Evolutionary conservation across 345 rosid species (phyloP).

Genomic region (Mangifera indica): DNA sequence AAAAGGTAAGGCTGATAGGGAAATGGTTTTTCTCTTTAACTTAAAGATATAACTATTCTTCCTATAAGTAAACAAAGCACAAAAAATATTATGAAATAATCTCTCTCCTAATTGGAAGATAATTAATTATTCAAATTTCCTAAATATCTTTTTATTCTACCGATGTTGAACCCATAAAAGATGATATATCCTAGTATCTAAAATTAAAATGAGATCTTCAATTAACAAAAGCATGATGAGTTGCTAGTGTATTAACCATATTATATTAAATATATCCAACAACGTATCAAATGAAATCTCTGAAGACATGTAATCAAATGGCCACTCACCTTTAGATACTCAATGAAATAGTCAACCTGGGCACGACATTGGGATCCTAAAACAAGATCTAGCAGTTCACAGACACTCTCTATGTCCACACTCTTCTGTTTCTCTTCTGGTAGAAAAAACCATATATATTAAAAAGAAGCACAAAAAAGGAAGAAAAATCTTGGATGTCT

Average conservation of each 20-base stretch:
- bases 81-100: too few species aligned
- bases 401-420: conserved; percentile 84
- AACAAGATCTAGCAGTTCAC: conserved; percentile 77
- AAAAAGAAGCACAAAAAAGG: conserved; percentile 10
- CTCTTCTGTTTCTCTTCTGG: conserved; percentile 92
- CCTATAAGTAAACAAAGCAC: too few species aligned
- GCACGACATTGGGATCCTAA: conserved; percentile 70
- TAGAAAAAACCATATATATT: conserved; percentile 13
- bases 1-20: too few species aligned
- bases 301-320: background rate
- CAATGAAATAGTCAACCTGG: conserved; percentile 71
- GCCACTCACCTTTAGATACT: conserved; percentile 63
- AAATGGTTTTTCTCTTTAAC: too few species aligned
- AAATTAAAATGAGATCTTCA: background rate
- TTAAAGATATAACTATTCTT: too few species aligned
- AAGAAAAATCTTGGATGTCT: background rate
- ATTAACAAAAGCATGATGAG: background rate
- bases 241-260: background rate
- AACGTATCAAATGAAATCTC: conserved; percentile 4
- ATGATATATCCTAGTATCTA: background rate
- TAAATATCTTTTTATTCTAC: too few species aligned
- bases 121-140: too few species aligned
- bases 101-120: too few species aligned
- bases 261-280: background rate
- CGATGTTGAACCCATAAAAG: background rate